phyloP scores from a whole-genome alignment of 352 stramenopile genomes.

The Pythium scleroteichum region DNA sequence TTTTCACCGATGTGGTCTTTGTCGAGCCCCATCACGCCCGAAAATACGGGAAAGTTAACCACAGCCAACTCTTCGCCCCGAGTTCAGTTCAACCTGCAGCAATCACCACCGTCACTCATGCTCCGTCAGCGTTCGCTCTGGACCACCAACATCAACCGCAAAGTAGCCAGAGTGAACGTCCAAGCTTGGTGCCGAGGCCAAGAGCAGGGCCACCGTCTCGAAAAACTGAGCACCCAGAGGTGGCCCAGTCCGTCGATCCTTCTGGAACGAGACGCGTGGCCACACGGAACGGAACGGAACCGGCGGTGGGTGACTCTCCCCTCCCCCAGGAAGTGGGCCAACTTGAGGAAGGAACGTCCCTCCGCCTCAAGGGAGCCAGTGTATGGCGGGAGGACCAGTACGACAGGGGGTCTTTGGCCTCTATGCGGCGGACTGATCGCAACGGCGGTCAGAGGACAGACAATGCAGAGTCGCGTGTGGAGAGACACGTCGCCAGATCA shows the following conservation, averaged over 20 bases:
- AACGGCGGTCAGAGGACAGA: no score
- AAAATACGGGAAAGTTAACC: neutral
- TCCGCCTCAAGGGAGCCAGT: no score
- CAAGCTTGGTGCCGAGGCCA: conserved; percentile 10
- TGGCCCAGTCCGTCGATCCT: conserved; percentile 28
- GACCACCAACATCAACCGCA: conserved; percentile 26
- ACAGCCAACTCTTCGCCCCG: neutral
- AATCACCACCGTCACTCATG: conserved; percentile 29
- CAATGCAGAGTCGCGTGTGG: no score
- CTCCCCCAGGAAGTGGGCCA: neutral
- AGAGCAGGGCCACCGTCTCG: conserved; percentile 11
- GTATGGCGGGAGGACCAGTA: no score
- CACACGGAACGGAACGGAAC: conserved; percentile 20
- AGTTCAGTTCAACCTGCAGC: conserved; percentile 31
- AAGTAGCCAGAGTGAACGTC: conserved; percentile 28
- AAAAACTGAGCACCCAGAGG: neutral
- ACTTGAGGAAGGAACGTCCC: neutral
- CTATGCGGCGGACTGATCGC: no score
- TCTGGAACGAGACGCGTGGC: conserved; percentile 21
- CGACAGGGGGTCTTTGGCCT: no score
- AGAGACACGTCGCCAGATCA: no score
- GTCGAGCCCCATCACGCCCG: no score
- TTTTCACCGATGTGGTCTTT: conserved; percentile 14
- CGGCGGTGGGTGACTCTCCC: neutral
- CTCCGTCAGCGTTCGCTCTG: conserved; percentile 16